Conservation (phyloP, 495 filamentous ascomycete species). For the Neurospora discreta region DNA sequence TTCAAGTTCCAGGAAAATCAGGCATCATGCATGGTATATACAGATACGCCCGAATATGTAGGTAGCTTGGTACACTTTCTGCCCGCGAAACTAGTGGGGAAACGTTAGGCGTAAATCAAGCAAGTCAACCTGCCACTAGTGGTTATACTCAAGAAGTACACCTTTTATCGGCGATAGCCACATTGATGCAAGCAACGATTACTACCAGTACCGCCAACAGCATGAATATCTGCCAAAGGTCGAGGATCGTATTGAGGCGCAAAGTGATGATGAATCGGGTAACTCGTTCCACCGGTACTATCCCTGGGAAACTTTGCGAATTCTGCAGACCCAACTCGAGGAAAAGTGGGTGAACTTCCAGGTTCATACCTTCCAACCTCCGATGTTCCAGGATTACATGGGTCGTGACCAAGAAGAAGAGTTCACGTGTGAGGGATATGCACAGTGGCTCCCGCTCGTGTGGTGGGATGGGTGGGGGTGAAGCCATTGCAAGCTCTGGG, state of each 20-base stretch:
- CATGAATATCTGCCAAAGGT: background rate
- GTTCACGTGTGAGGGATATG: background rate
- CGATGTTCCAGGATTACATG: background rate
- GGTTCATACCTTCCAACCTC: background rate
- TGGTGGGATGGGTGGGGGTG: background rate
- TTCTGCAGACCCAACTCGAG: background rate
- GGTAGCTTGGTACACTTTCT: too few relatives aligned
- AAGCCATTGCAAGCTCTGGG: background rate
- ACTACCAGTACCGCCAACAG: background rate
- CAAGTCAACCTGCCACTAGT: too few relatives aligned
- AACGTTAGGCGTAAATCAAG: too few relatives aligned
- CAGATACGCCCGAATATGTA: too few relatives aligned
- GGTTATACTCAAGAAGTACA: too few relatives aligned
- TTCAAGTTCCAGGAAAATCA: too few relatives aligned
- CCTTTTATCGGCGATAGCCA: background rate
- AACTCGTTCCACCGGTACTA: background rate
- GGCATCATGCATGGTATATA: too few relatives aligned
- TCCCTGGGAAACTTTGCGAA: background rate
- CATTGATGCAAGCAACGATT: accelerated
- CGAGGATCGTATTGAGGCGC: background rate
- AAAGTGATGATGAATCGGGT: background rate
- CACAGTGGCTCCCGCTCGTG: background rate
- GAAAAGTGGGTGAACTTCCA: background rate
- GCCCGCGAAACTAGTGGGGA: too few relatives aligned
- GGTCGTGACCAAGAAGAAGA: too few relatives aligned